Evolutionary conservation across 2,329 filamentous ascomycete genomes (phyloP).

Genomic region (Colletotrichum sp.): DNA sequence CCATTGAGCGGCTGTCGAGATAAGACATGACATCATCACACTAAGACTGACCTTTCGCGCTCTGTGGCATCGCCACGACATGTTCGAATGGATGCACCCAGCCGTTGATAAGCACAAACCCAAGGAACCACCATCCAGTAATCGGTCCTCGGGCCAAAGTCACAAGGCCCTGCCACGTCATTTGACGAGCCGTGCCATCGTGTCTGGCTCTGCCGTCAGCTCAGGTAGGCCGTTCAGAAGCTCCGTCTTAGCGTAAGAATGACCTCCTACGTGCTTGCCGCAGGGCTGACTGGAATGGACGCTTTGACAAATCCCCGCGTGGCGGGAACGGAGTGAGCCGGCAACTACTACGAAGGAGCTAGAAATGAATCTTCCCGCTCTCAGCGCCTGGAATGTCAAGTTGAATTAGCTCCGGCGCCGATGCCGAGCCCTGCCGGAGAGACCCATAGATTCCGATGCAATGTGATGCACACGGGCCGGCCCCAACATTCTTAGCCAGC

Average conservation of each 20-base stretch:
- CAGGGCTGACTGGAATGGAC: not conserved
- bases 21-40: not conserved
- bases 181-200: not conserved
- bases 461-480: not conserved
- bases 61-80: not conserved
- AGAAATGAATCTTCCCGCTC: not conserved
- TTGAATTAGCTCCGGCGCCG: not conserved
- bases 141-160: not conserved
- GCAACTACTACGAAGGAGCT: not conserved
- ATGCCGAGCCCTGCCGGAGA: not conserved
- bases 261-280: not conserved
- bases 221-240: not conserved
- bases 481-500: not conserved
- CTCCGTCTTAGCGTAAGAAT: not conserved
- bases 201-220: not conserved
- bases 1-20: not conserved
- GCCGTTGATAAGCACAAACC: not conserved
- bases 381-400: not conserved
- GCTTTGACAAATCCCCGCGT: not conserved
- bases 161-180: constrained; percentile 7
- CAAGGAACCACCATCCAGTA: not conserved
- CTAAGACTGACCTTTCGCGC: not conserved
- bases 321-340: not conserved
- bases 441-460: not conserved
- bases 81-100: not conserved